A percentile compares a stretch with the other conserved stretches of the same genome.
phyloP scores from a whole-genome alignment of 2,329 filamentous ascomycete species.

The Annulohypoxylon truncatum region DNA sequence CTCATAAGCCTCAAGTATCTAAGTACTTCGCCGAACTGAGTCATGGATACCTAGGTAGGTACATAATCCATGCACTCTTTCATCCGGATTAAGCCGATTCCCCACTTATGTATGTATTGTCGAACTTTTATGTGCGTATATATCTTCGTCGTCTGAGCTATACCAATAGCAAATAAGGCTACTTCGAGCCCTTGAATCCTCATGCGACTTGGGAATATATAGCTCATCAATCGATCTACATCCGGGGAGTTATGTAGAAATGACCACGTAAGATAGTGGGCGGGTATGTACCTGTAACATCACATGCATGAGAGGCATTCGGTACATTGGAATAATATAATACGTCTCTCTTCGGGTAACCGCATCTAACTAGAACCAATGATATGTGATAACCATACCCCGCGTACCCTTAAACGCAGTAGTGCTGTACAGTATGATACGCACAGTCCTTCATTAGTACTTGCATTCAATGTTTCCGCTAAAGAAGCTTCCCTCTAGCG shows the following conservation, averaged over 20 bases:
- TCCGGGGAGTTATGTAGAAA: not conserved
- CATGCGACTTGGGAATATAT: not conserved
- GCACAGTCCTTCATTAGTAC: not conserved
- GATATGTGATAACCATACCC: not conserved
- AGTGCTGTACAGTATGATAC: constrained; percentile 3
- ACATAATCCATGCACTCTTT: not conserved
- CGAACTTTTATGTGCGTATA: not conserved
- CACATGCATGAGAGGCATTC: not conserved
- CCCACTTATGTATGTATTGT: not conserved
- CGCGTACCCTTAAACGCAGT: constrained; percentile 2
- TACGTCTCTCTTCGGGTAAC: not conserved
- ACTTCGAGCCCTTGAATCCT: not conserved
- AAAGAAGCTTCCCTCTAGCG: constrained; percentile 9
- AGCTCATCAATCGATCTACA: not conserved
- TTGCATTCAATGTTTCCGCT: not conserved
- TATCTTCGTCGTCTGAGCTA: not conserved
- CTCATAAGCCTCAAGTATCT: not conserved
- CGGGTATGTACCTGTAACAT: not conserved
- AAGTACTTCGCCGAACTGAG: constrained; percentile 4
- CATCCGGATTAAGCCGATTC: constrained; percentile 18
- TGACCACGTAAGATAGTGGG: not conserved
- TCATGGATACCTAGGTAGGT: constrained; percentile 1
- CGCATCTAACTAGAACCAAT: not conserved
- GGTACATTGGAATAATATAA: not conserved
- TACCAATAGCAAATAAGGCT: not conserved